These are phyloP conservation scores for Ananas comosus DNA, from an alignment of 176 grass and related monocot genomes.

Conservation along the genomic window DNA sequence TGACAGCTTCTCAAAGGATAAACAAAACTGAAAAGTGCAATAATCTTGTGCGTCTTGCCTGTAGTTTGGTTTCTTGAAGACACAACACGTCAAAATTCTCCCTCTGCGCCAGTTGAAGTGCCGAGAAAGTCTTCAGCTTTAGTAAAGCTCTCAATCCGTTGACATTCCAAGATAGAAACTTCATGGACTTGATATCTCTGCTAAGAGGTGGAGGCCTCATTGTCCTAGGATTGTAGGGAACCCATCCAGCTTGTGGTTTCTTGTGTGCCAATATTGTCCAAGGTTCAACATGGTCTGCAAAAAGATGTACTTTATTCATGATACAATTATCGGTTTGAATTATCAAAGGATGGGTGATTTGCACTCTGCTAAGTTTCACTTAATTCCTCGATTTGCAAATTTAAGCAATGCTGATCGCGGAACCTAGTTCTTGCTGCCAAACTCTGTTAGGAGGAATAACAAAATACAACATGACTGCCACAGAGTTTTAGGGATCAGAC, in stretches of 20 bases:
- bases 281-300: constrained; percentile 43
- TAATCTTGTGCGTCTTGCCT: constrained; percentile 37
- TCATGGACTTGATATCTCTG: constrained; percentile 45
- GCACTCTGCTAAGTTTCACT: too few species aligned
- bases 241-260: constrained; percentile 66
- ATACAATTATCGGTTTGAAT: constrained; percentile 18
- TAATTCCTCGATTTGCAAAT: too few species aligned
- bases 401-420: too few species aligned
- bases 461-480: too few species aligned
- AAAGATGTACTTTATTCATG: constrained; percentile 13
- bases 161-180: constrained; percentile 93
- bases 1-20: background rate
- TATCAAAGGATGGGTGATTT: background rate
- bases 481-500: too few species aligned
- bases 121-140: constrained; percentile 60
- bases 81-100: constrained; percentile 95
- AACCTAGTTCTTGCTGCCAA: too few species aligned
- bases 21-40: background rate
- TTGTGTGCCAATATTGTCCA: constrained; percentile 86
- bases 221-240: constrained; percentile 75
- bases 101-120: constrained; percentile 65
- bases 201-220: constrained; percentile 72
- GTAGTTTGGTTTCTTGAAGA: constrained; percentile 95
- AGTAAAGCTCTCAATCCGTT: constrained; percentile 85
- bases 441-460: too few species aligned